A percentile compares a stretch with the other conserved stretches of the same genome.
Conservation (phyloP, 2,329 filamentous ascomycete species). For the Alternaria panax region DNA sequence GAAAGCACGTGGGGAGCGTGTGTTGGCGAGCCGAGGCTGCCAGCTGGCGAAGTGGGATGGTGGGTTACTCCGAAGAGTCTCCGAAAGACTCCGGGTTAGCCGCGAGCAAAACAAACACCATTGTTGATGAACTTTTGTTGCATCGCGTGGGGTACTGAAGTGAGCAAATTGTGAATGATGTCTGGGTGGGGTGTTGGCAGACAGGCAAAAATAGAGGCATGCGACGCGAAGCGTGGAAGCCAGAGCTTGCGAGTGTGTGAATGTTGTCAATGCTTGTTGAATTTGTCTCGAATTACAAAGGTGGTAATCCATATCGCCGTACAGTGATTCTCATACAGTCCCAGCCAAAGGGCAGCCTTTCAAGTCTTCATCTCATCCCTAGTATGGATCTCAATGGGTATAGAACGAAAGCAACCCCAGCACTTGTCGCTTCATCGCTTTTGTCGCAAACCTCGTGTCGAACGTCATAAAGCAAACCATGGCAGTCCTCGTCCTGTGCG, state of each 20-base stretch:
- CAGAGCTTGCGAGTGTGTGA: background rate
- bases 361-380: slow-evolving; percentile 21
- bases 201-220: background rate
- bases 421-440: slow-evolving; percentile 32
- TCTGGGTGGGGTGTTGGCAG: background rate
- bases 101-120: background rate
- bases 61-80: background rate
- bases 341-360: slow-evolving; percentile 13
- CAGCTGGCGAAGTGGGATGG: background rate
- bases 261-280: slow-evolving; percentile 10
- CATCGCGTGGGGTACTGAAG: background rate
- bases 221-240: background rate
- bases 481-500: slow-evolving; percentile 14
- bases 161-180: background rate
- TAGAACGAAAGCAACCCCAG: slow-evolving; percentile 32
- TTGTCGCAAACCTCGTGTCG: slow-evolving; percentile 16
- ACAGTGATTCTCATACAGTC: slow-evolving; percentile 15
- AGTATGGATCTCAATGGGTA: slow-evolving; percentile 39
- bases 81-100: background rate
- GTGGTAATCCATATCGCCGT: slow-evolving; percentile 15
- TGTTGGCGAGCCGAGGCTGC: background rate
- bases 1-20: background rate
- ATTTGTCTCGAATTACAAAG: slow-evolving; percentile 15
- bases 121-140: background rate
- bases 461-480: slow-evolving; percentile 3